Evolutionary conservation across 345 rosid species (phyloP).

Genomic region (Aegle marmelos): DNA sequence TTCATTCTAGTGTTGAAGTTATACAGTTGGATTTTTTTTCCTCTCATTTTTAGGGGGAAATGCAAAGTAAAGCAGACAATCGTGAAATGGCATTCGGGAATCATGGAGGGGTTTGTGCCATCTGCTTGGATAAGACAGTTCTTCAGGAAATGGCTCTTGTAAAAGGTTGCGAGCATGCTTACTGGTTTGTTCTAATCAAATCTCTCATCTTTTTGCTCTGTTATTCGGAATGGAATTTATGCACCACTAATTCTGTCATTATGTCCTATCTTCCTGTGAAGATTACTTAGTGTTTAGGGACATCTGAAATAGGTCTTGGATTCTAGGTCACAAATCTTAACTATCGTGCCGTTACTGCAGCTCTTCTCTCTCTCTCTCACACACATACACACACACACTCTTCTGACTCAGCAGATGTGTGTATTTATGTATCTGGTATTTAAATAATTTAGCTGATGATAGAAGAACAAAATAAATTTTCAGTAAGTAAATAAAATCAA

Average conservation of each 20-base stretch:
- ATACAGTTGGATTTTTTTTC: neutral
- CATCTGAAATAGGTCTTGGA: neutral
- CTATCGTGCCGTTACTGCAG: neutral
- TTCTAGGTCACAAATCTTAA: neutral
- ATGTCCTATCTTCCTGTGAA: neutral
- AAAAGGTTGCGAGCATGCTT: constrained; percentile 94
- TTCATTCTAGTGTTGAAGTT: neutral
- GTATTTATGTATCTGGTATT: neutral
- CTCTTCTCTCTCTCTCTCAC: too few relatives aligned
- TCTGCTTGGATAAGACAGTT: constrained; percentile 76
- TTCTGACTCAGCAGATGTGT: neutral
- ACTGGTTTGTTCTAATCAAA: constrained; percentile 63
- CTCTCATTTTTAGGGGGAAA: constrained; percentile 40
- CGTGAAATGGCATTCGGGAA: constrained; percentile 45
- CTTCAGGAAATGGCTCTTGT: constrained; percentile 89
- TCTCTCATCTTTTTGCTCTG: constrained; percentile 1
- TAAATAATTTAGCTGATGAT: neutral
- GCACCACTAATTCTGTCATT: neutral
- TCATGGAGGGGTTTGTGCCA: constrained; percentile 79
- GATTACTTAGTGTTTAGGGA: neutral
- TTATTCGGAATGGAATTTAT: neutral
- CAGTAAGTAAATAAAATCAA: neutral
- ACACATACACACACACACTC: too few relatives aligned
- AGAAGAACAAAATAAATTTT: neutral
- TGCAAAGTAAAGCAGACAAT: constrained; percentile 20